A percentile compares a stretch with the other conserved stretches of the same genome.
Conservation (phyloP, 1,284 basidiomycete genomes). For the Apiotrichum domesticum region DNA sequence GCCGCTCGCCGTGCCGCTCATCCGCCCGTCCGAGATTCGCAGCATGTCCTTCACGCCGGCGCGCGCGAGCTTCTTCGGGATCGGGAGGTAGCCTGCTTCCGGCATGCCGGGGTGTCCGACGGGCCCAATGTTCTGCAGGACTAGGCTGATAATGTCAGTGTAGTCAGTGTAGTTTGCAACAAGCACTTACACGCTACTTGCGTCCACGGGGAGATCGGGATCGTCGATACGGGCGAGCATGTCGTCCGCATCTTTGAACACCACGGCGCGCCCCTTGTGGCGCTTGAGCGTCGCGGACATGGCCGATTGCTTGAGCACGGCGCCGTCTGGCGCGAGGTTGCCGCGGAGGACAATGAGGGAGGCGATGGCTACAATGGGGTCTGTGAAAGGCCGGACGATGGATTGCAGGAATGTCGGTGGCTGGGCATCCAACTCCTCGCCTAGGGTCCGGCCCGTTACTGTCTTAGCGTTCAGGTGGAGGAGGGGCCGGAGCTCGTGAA, state of each 20-base stretch:
- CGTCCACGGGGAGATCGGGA: conserved; percentile 28
- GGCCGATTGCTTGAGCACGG: conserved; percentile 40
- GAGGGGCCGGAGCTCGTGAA: conserved; percentile 24
- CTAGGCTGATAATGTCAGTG: conserved; percentile 16
- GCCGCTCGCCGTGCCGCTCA: conserved; percentile 42
- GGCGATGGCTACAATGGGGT: conserved; percentile 29
- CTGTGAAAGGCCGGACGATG: conserved; percentile 32
- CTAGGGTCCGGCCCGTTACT: conserved; percentile 42
- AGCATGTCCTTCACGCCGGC: conserved; percentile 44
- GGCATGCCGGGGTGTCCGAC: conserved; percentile 46
- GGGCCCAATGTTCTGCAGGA: conserved; percentile 41
- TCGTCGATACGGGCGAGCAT: conserved; percentile 37
- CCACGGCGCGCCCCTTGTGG: conserved; percentile 33
- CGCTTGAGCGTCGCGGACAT: conserved; percentile 24
- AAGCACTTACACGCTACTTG: conserved; percentile 23
- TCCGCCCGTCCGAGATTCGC: conserved; percentile 41
- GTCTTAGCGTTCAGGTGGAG: conserved; percentile 39
- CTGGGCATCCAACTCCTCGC: conserved; percentile 31
- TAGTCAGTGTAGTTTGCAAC: too few species aligned
- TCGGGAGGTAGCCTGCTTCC: conserved; percentile 43
- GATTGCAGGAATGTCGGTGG: conserved; percentile 26
- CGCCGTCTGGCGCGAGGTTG: conserved; percentile 41
- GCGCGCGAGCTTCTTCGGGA: conserved; percentile 39
- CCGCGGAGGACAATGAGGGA: conserved; percentile 39
- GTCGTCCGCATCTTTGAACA: conserved; percentile 34